Conservation (phyloP, 1,284 basidiomycete species). For the Afroboletus lepidellus region DNA sequence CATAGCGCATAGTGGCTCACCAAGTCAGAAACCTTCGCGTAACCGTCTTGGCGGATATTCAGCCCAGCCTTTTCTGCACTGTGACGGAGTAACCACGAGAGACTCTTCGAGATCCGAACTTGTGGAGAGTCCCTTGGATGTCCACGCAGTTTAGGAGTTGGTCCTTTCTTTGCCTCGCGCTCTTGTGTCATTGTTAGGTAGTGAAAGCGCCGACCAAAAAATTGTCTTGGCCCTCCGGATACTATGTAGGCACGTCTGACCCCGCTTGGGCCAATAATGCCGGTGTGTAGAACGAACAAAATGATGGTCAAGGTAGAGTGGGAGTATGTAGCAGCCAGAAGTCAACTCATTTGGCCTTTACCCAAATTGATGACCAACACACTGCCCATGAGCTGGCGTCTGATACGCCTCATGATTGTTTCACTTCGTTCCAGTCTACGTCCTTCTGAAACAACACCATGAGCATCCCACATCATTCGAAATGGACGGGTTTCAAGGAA, state of each 20-base stretch:
- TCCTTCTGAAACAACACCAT: slow-evolving; percentile 21
- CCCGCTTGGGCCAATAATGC: neutral
- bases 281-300: neutral
- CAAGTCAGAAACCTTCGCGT: slow-evolving; percentile 57
- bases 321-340: no score
- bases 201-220: slow-evolving; percentile 5
- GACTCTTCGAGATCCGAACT: slow-evolving; percentile 51
- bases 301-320: slow-evolving; percentile 4
- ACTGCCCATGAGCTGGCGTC: neutral
- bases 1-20: slow-evolving; percentile 39
- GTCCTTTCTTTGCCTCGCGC: slow-evolving; percentile 13
- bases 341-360: neutral
- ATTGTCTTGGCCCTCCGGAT: slow-evolving; percentile 1
- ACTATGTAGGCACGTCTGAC: neutral
- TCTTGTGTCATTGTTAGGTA: slow-evolving; percentile 15
- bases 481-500: slow-evolving; percentile 40
- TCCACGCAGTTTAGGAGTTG: slow-evolving; percentile 27
- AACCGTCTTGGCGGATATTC: slow-evolving; percentile 64
- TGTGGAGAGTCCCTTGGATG: slow-evolving; percentile 26
- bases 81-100: slow-evolving; percentile 72
- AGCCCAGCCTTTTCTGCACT: slow-evolving; percentile 62
- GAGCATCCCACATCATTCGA: slow-evolving; percentile 33
- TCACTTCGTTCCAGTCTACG: slow-evolving; percentile 9
- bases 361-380: neutral
- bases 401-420: slow-evolving; percentile 5